Conservation (phyloP, 1,284 basidiomycete species). For the Boletus semigastroideus region DNA sequence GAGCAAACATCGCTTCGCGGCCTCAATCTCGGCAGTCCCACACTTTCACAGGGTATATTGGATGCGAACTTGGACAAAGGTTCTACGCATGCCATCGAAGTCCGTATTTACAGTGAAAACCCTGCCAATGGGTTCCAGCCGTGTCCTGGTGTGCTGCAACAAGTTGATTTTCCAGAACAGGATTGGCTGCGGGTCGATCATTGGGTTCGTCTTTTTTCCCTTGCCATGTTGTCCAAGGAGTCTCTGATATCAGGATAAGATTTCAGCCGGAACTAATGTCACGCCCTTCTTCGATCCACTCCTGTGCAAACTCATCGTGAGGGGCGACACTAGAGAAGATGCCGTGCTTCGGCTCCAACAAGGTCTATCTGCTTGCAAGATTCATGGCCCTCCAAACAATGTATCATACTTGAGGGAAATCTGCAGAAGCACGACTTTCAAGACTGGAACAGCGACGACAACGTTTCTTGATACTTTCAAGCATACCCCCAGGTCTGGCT, state of each 20-base stretch:
- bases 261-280: slow-evolving; percentile 52
- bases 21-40: slow-evolving; percentile 12
- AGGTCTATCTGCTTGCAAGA: slow-evolving; percentile 38
- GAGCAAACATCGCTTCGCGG: slow-evolving; percentile 28
- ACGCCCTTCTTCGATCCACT: slow-evolving; percentile 62
- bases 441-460: slow-evolving; percentile 52
- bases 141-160: slow-evolving; percentile 61
- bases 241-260: slow-evolving; percentile 28
- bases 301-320: slow-evolving; percentile 54
- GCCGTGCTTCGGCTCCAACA: slow-evolving; percentile 40
- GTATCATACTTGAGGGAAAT: slow-evolving; percentile 51
- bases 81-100: slow-evolving; percentile 55
- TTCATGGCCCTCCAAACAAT: slow-evolving; percentile 58
- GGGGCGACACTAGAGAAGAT: slow-evolving; percentile 40
- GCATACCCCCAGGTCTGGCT: slow-evolving; percentile 42
- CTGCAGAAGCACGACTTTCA: slow-evolving; percentile 42
- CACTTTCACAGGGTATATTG: slow-evolving; percentile 24
- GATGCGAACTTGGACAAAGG: slow-evolving; percentile 18
- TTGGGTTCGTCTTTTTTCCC: slow-evolving; percentile 41
- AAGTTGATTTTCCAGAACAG: slow-evolving; percentile 44
- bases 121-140: slow-evolving; percentile 59
- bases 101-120: slow-evolving; percentile 67
- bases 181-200: slow-evolving; percentile 55
- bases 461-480: slow-evolving; percentile 51
- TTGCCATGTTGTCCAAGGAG: not conserved